Base-by-base conservation (phyloP, 2,329 filamentous ascomycete genomes). In the Pezicula carpinea region DNA sequence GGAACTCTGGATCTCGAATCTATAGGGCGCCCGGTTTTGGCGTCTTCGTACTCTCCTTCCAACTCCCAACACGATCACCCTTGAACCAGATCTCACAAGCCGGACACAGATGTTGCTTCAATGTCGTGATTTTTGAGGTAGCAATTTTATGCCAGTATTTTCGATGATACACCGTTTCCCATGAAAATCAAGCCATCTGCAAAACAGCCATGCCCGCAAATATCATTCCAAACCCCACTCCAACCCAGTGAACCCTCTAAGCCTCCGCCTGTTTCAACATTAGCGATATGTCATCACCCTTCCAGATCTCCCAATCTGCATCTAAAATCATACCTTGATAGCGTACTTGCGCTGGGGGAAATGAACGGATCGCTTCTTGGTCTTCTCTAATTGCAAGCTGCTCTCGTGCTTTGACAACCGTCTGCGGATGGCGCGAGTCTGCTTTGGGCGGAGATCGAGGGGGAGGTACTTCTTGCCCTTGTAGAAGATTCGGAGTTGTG, bases 391-490 rank as follows among this genome's bases (percentile, higher is more conserved):
- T 66, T 83, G 78, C 71, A 84, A 80, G 65, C 82, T 80, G 66
- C 87, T 84, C 77, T 99, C 92, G 81, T 95, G 82, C 73, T 89
- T 85, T 69, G 87, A 92, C 76, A 99, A 81, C 69, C 89, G 83
- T 80, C 95, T 89, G 70, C 93, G 90, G 77, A 97, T 95, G 70
- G 91, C 93, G 67, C 93, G 91, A 70, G 93, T 99, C 80, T 93
- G 85, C 88, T 97, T 97, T 71, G 90, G 76, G 75, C 93, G 89
- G 79, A 99, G 91, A 75, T 99, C 95, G 72, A 99, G 89, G 59
- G 93, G 93, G 59, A 90, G 77, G 83, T 96, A 96, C 83, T 96
- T 97, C 89, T 97, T 97, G 85, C 87, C 87, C 83, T 96, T 95
- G 85, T 99, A 99, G 87, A 97, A 97, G 63, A 97, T 82, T 66